Evolutionary conservation across 306 rosid genomes (phyloP).

Genomic region (Canavalia ensiformis): DNA sequence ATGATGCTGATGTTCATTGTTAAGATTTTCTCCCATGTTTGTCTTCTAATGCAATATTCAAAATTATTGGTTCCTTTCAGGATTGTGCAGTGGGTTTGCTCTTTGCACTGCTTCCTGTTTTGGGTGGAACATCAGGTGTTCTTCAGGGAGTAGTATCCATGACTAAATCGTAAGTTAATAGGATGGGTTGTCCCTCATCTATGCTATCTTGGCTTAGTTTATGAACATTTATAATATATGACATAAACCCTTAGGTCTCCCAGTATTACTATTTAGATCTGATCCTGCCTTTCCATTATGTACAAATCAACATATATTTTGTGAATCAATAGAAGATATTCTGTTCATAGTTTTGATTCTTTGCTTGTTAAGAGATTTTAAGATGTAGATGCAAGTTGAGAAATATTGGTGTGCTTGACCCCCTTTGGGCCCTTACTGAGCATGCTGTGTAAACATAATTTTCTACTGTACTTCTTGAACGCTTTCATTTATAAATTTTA

Average conservation of each 20-base stretch:
- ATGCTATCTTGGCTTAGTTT: conserved; percentile 34
- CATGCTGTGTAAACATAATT: neutral
- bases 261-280: conserved; percentile 2
- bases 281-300: conserved; percentile 33
- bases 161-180: conserved; percentile 81
- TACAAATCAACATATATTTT: conserved; percentile 21
- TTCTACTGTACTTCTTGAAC: neutral
- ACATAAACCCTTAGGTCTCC: conserved; percentile 32
- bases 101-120: conserved; percentile 94
- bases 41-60: conserved; percentile 38
- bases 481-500: neutral
- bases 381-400: conserved; percentile 29
- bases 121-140: conserved; percentile 95
- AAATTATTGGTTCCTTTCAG: conserved; percentile 56
- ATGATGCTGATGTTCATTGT: conserved; percentile 10
- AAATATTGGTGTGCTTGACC: conserved; percentile 28
- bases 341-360: conserved; percentile 36
- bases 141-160: conserved; percentile 93
- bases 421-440: neutral
- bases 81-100: conserved; percentile 98
- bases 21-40: conserved; percentile 22
- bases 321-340: conserved; percentile 9
- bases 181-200: conserved; percentile 26
- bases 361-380: conserved; percentile 26
- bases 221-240: conserved; percentile 15